Conservation (phyloP, 352 stramenopile genomes). For the Phytophthora idaei region DNA sequence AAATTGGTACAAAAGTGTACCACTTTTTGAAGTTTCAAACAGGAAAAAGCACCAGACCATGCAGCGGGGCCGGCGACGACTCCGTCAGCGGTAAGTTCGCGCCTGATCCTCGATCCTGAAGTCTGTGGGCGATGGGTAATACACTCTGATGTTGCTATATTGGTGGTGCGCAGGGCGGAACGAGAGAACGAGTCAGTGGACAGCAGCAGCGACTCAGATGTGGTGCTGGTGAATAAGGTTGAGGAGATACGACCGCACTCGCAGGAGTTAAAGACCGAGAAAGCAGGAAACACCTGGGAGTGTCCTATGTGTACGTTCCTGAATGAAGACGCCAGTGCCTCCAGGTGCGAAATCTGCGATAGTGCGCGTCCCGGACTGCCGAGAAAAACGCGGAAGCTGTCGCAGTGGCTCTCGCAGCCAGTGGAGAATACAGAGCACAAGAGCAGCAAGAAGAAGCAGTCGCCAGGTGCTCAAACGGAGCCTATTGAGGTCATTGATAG, state of each 20-base stretch:
- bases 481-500: constrained; percentile 46
- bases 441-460: constrained; percentile 7
- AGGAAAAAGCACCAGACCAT: constrained; percentile 15
- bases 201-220: constrained; percentile 44
- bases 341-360: constrained; percentile 50
- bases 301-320: constrained; percentile 57
- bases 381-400: constrained; percentile 42
- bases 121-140: not conserved
- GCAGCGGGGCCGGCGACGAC: constrained; percentile 26
- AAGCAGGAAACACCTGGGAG: constrained; percentile 30
- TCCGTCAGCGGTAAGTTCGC: constrained; percentile 33
- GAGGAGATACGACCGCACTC: constrained; percentile 1
- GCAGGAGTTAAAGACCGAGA: constrained; percentile 5
- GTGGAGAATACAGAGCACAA: constrained; percentile 16
- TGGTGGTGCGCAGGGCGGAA: constrained; percentile 10
- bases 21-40: constrained; percentile 32
- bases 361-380: constrained; percentile 28
- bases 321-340: constrained; percentile 33
- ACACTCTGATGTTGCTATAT: not conserved
- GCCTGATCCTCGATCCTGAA: not conserved
- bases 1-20: constrained; percentile 11
- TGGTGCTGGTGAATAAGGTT: constrained; percentile 16
- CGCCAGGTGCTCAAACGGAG: constrained; percentile 1
- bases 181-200: constrained; percentile 12
- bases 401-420: constrained; percentile 51